Evolutionary conservation across 2,329 filamentous ascomycete species (phyloP), one percentile per base, ranked within the genome.

Genomic region (Rosellinia necatrix): DNA sequence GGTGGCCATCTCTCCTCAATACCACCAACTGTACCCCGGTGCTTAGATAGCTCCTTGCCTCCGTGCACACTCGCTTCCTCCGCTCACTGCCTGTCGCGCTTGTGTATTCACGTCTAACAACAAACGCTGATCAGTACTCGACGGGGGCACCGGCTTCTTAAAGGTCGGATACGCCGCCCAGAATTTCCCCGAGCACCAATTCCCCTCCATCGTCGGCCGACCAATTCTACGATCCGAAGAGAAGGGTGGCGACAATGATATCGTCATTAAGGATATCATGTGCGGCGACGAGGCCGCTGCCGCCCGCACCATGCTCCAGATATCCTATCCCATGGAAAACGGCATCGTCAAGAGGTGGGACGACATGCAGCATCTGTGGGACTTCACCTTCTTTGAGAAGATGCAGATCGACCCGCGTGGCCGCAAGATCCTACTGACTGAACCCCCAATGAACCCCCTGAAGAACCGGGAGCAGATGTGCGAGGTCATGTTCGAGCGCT

Each of bases 331-430:
- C 67, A 99, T 99, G 94, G 94, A 99, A 76, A 99, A 99, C 74
- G 94, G 94, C 69, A 97, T 99, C 70, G 92, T 99, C 66, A 97
- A 97, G 84, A 92, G 92, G 72, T 99, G 94, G 94, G 94, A 99
- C 68, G 94, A 99, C 75, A 99, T 99, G 94, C 91, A 96, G 80
- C 93, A 97, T 72, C 87, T 99, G 53, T 99, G 94, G 94, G 93
- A 99, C 78, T 97, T 96, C 75, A 99, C 94, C 21, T 99, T 99
- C 75, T 88, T 85, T 76, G 93, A 99, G 75, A 97, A 97, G 85
- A 90, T 99, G 85, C 86, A 92, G 75, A 81, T 99, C 66, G 90
- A 97, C 73, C 86, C 94, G 2, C 85, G 85, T 19, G 93, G 91
- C 64, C 91, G 92, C 76, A 99, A 99, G 84, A 97, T 99, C 74